Evolutionary conservation across 2,329 filamentous ascomycete genomes (phyloP), one percentile per base, ranked within the genome.

Genomic region (Neocucurbitaria cava): DNA sequence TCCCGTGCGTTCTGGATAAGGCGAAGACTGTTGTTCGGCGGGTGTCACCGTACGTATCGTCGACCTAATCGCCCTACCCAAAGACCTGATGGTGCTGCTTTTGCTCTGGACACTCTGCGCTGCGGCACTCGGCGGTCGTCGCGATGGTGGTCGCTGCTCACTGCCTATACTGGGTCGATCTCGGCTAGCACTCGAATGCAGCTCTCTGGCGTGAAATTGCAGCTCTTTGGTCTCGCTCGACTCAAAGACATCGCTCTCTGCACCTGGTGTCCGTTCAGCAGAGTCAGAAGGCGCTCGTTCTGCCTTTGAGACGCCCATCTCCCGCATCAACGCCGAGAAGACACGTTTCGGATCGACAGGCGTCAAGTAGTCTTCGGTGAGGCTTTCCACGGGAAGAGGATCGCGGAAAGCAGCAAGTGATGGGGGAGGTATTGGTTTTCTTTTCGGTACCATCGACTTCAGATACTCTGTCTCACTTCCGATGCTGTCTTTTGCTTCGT

Each of bases 401-500:
- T 74, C 69, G 13, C 61, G 65, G 46, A 74, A 74, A 7, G 70
- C 66, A 3, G 65, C 46, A 11, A 74, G 56, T 2, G 44, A 30
- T 31, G 68, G 53, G n/a, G 61, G 35, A 21, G 60, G 62, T 8
- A 66, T 39, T 6, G 65, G 58, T 15, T 66, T 69, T n/a, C 62
- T 60, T 15, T 47, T 57, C 2, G 49, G 51, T 1, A 54, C 58
- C 7, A 46, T 5, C 7, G 62, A 53, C 5, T 46, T 46, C 3
- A 53, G 21, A 2, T 55, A 58, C 5, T 66, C 70, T 21, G 54
- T 49, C 24, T 70, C 62, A 45, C 69, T 75, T 10, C 69, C 64
- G 15, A 72, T 65, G 26, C 73, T 76, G 44, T 73, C 70, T 49
- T 72, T 74, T 4, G 71, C 79, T 68, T 89, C 87, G 41, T 84